A percentile compares a stretch with the other conserved stretches of the same genome.
Conservation (phyloP, 2,329 filamentous ascomycete genomes). For the Trichophyton schoenleinii region DNA sequence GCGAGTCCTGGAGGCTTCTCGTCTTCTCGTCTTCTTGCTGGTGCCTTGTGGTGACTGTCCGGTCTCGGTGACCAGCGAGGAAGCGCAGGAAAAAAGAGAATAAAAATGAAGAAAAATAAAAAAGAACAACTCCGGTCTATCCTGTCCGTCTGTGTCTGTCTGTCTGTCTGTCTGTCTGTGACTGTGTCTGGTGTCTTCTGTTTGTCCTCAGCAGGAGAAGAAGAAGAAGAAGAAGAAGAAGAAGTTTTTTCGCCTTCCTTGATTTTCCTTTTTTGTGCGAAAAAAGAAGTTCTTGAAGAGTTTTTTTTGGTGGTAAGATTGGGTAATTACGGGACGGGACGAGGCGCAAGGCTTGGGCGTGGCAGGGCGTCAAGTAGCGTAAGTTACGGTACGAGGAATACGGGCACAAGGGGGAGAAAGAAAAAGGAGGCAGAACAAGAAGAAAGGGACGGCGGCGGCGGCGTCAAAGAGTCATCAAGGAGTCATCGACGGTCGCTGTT, state of each 20-base stretch:
- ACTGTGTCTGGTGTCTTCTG: not conserved
- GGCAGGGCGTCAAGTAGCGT: too few species aligned
- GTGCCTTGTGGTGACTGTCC: not conserved
- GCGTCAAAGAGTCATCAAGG: not conserved
- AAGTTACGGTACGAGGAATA: not conserved
- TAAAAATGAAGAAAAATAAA: not conserved
- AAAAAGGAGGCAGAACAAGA: not conserved
- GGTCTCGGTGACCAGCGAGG: not conserved
- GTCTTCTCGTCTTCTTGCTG: not conserved
- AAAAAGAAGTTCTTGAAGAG: not conserved
- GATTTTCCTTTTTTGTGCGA: not conserved
- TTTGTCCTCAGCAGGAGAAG: not conserved
- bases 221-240: not conserved
- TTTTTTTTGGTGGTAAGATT: not conserved
- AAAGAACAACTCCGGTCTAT: not conserved
- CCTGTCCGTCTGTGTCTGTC: not conserved
- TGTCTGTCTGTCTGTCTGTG: not conserved
- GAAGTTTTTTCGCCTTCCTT: not conserved
- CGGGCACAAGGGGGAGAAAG: not conserved
- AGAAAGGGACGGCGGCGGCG: too few species aligned
- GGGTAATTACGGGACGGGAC: not conserved
- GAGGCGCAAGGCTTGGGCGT: not conserved
- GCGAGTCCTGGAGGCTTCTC: not conserved
- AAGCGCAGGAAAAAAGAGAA: not conserved
- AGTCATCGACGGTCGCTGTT: too few species aligned